Base-by-base conservation (phyloP, 495 filamentous ascomycete genomes). In the Oleoguttula mirabilis region DNA sequence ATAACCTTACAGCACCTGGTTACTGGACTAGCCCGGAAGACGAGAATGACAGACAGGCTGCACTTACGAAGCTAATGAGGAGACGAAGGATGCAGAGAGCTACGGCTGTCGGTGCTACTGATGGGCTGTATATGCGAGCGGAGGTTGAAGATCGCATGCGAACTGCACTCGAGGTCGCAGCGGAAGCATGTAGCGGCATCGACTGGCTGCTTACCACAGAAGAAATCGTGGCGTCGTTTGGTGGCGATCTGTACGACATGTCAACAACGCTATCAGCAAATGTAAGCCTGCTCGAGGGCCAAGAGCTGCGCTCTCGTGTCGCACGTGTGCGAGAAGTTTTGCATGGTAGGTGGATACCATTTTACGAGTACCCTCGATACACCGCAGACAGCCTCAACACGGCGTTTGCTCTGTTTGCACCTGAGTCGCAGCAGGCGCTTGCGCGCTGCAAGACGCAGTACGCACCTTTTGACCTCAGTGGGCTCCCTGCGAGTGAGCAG, bases 1-100 rank as follows among this genome's bases (percentile, higher is more conserved):
- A 8, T 17, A 43, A 43, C 19, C 15, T 43, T 3, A 33, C 40
- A 5, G 8, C 4, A 19, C 4, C 17, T 19, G 40, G 40, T 3
- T 43, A 17, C 21, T 43, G 40, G 40, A 3, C 7, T 3, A 16
- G 5, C 10, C 10, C 31, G n/a, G 27, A 8, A 8, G 6, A 8
- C 7, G 15, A 8, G 21, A 10, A 21, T 17, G 40, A 25, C 3
- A 4, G 40, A 6, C 4, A 15, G 8, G 40, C 17, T 11, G 40
- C 16, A 15, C 51, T 65, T 0, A 21, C 48, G 16, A 27, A 48
- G 35, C 42, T 63, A 14, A 49, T 28, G 15, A 38, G 56, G 12
- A 42, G 62, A 23, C 22, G 62, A 24, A 42, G 57, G 41, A 41
- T 46, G 16, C 60, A 65, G 39, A 36, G 47, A 4, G 47, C 60